Conservation (phyloP, 257 asterid genomes). For the Osmanthus fragrans region DNA sequence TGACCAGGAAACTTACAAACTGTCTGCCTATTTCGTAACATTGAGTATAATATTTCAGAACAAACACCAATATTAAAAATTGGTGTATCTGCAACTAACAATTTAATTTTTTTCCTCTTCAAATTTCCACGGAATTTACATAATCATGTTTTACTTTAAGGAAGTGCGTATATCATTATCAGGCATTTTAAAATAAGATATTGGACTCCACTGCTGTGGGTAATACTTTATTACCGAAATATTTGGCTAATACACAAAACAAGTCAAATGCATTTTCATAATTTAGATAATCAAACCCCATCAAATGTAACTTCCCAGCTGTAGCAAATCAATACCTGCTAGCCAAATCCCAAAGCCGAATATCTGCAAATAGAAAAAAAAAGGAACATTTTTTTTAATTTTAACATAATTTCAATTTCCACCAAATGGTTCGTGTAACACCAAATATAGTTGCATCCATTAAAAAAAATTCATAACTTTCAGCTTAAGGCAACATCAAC, state of each 20-base stretch:
- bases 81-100: not conserved
- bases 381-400: conserved; percentile 11
- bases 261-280: not conserved
- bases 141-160: not conserved
- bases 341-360: conserved; percentile 97
- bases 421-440: conserved; percentile 10
- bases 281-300: conserved; percentile 67
- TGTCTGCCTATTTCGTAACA: conserved; percentile 54
- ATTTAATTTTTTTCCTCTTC: conserved; percentile 2
- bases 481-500: conserved; percentile 3
- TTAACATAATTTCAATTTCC: conserved; percentile 8
- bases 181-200: not conserved
- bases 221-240: not conserved
- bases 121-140: not conserved
- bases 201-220: not conserved
- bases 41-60: conserved; percentile 7
- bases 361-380: conserved; percentile 60
- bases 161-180: not conserved
- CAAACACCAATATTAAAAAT: conserved; percentile 1
- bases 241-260: not conserved
- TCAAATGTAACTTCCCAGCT: conserved; percentile 65
- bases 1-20: conserved; percentile 94
- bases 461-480: not conserved
- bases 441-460: not conserved
- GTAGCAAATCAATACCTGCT: conserved; percentile 56